Percentiles rank a stretch among this genome's conserved stretches.
Conservation (phyloP, 139 green algal species). For the Zygnema circumcarinatum region DNA sequence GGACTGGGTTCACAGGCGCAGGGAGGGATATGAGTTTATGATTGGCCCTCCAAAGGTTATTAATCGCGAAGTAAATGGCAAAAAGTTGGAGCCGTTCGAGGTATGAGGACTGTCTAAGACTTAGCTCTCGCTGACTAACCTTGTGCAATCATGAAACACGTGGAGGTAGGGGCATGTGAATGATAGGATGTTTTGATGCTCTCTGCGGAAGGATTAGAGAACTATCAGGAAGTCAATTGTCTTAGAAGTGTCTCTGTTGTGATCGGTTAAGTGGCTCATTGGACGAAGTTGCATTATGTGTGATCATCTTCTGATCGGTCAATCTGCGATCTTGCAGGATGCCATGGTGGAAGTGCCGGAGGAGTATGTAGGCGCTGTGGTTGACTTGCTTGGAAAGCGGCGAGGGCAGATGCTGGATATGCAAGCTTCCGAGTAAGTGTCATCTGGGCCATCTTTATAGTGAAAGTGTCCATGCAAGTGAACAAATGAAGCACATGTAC, state of each 20-base stretch:
- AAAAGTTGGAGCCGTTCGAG: conserved; percentile 92
- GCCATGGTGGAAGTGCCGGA: conserved; percentile 75
- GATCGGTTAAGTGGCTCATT: no score
- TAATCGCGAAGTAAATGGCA: conserved; percentile 73
- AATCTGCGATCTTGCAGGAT: conserved; percentile 44
- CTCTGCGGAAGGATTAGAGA: no score
- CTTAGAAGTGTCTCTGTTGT: no score
- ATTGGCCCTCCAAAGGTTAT: conserved; percentile 94
- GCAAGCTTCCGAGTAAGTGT: conserved; percentile 47
- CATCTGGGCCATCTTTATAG: conserved; percentile 6
- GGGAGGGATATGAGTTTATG: conserved; percentile 81
- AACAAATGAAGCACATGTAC: no score
- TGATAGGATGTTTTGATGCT: no score
- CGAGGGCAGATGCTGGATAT: conserved; percentile 96
- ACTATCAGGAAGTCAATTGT: no score
- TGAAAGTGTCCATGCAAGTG: conserved; percentile 3
- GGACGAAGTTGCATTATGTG: no score
- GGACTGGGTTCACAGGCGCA: conserved; percentile 32
- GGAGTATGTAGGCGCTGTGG: conserved; percentile 75
- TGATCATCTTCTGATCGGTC: no score
- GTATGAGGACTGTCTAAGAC: conserved; percentile 79
- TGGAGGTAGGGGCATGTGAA: no score
- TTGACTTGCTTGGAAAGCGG: conserved; percentile 91
- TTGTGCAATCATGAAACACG: no score
- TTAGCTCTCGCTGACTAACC: not conserved